These are phyloP conservation scores for Aspergillus spinulosporus DNA, from an alignment of 2,329 filamentous ascomycete genomes.

Conservation along the genomic window DNA sequence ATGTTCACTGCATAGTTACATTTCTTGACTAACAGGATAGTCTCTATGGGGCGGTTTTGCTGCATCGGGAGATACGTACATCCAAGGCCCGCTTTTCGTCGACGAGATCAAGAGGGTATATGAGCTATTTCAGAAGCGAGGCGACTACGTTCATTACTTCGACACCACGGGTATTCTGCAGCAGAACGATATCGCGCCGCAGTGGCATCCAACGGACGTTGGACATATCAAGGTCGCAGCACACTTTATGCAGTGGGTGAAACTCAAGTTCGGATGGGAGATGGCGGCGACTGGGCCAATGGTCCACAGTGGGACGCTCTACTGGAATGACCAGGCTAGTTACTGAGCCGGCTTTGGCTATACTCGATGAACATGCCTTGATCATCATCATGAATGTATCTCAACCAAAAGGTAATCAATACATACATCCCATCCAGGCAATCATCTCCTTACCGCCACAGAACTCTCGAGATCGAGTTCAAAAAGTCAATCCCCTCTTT, in stretches of 20 bases:
- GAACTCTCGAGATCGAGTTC: constrained; percentile 28
- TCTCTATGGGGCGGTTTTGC: constrained; percentile 58
- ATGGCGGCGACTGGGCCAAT: constrained; percentile 55
- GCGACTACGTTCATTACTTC: constrained; percentile 61
- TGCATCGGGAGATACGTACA: constrained; percentile 53
- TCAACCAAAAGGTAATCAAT: not conserved
- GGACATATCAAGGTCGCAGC: constrained; percentile 63
- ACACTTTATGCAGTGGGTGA: constrained; percentile 60
- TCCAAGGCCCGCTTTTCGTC: constrained; percentile 50
- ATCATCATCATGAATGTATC: not conserved
- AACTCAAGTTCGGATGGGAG: constrained; percentile 57
- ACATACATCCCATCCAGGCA: not conserved
- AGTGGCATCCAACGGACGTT: constrained; percentile 62
- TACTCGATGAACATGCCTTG: too few species aligned
- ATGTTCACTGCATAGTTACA: constrained; percentile 7
- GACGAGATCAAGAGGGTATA: constrained; percentile 54
- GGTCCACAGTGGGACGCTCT: constrained; percentile 42
- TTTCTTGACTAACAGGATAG: constrained; percentile 29
- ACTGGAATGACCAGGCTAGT: constrained; percentile 54
- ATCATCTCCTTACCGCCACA: constrained; percentile 24
- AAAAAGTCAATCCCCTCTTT: constrained; percentile 35
- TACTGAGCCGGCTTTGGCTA: constrained; percentile 34
- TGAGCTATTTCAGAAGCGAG: constrained; percentile 50
- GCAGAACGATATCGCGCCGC: constrained; percentile 61
- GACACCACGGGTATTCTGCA: constrained; percentile 62